Evolutionary conservation across 208 protist genomes (phyloP).

Genomic region (Naegleria fowleri): DNA sequence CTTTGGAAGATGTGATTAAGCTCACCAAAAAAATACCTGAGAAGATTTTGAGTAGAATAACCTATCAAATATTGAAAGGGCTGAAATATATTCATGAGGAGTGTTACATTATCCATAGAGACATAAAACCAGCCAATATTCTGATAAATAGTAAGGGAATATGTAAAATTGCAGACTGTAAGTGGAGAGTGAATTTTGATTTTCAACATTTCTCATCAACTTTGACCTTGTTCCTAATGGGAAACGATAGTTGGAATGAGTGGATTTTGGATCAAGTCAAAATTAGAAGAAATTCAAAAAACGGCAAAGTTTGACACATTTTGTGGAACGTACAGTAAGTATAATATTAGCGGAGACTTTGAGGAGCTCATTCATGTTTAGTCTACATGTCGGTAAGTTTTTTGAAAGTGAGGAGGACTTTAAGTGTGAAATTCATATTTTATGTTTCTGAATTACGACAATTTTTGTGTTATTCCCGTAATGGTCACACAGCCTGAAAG

Average conservation of each 20-base stretch:
- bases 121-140: slow-evolving; percentile 28
- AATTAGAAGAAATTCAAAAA: slow-evolving; percentile 10
- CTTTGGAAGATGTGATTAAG: slow-evolving; percentile 21
- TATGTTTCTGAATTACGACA: neutral
- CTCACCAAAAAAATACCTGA: neutral
- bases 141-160: neutral
- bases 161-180: slow-evolving; percentile 22
- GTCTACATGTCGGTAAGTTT: neutral
- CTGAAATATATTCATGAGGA: slow-evolving; percentile 11
- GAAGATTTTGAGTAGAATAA: neutral
- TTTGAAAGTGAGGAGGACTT: no score
- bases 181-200: neutral
- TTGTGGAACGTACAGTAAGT: neutral
- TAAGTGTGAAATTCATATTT: neutral
- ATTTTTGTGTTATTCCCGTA: neutral
- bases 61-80: slow-evolving; percentile 6
- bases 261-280: neutral
- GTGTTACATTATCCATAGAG: neutral
- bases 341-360: neutral
- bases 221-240: no score
- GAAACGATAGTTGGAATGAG: neutral
- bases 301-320: neutral
- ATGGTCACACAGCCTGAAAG: neutral
- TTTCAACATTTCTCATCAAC: no score
- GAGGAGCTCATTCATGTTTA: neutral